Base-by-base conservation (phyloP, 192 early-diverging fungal species). In the Coemansia sp. region DNA sequence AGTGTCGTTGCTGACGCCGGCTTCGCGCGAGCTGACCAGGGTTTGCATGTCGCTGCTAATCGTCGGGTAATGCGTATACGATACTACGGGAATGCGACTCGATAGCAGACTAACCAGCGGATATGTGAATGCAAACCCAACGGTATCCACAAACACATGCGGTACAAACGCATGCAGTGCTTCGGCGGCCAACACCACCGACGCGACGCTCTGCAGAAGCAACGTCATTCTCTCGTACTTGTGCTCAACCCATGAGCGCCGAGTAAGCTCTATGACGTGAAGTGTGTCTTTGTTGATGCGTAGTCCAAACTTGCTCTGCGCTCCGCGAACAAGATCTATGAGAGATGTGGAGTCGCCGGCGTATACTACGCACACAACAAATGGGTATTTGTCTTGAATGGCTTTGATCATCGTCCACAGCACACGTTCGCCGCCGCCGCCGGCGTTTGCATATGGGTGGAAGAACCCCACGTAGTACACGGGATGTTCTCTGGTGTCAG, bases 51-150 rank as follows among this genome's bases (percentile, higher is more conserved):
- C 95, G 29, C 90, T 85, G 67, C 92, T 94, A 55, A 99, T 93
- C 8, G 89, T 89, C 9, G 98, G 98, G 63, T 99, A 99, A 75
- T 99, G 98, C 15, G 92, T 90, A 67, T 99, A 99, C 0, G 94
- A 84, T 0, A 91, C 84, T 6, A 91, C 54, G 0, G 83, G 83
- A 1, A 89, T 85, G 45, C 83, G 68, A 1, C 83, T 69, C 27
- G 83, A 84, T 25, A 95, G 47, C 23, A 84, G 51, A 45, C 80
- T 83, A 0, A 89, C 88, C 2, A 95, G 52, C 7, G 94, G 95
- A 71, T 93, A 96, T 2, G 89, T 92, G 60, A 98, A 98, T 5
- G 94, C 96, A 72, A 92, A 96, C 35, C 98, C 98, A 73, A 98
- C 88, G 0, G 96, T 95, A 65, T 99, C 97, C 84, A 81, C 37